These are phyloP conservation scores for Boletus subparvulus DNA, from an alignment of 768 basidiomycete genomes.

Conservation along the genomic window DNA sequence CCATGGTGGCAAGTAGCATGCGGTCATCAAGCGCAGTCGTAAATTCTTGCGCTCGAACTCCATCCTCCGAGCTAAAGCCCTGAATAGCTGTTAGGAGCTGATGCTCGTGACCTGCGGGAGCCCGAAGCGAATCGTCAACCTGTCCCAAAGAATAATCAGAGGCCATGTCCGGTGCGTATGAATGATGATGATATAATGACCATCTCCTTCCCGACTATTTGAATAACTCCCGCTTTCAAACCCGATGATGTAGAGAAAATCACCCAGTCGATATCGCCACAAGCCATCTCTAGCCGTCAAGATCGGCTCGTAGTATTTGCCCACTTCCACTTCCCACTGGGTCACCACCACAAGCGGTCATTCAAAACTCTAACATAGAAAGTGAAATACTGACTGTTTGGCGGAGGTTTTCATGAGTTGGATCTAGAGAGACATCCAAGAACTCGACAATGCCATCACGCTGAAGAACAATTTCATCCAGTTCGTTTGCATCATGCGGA, in stretches of 20 bases:
- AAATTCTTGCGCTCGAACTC: constrained; percentile 13
- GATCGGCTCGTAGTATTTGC: constrained; percentile 19
- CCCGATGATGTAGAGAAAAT: constrained; percentile 16
- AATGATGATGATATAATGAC: constrained; percentile 4
- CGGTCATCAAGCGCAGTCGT: constrained; percentile 18
- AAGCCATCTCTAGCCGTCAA: constrained; percentile 22
- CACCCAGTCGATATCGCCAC: constrained; percentile 25
- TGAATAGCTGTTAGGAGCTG: constrained; percentile 9
- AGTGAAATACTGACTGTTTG: constrained; percentile 9
- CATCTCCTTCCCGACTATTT: constrained; percentile 12
- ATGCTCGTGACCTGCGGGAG: constrained; percentile 4
- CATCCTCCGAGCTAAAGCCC: not conserved
- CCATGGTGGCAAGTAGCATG: not conserved
- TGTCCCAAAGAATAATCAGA: not conserved
- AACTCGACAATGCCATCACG: constrained; percentile 13
- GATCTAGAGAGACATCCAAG: constrained; percentile 11
- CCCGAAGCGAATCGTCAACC: constrained; percentile 7
- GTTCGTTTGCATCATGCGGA: not conserved
- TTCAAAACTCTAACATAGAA: not conserved
- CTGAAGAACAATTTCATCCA: constrained; percentile 10
- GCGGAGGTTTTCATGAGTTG: constrained; percentile 9
- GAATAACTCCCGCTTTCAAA: constrained; percentile 13
- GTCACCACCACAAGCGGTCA: not conserved
- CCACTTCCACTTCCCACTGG: constrained; percentile 20
- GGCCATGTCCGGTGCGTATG: not conserved